Evolutionary conservation across 2,329 filamentous ascomycete genomes (phyloP).

Genomic region (Huntiella decipiens): DNA sequence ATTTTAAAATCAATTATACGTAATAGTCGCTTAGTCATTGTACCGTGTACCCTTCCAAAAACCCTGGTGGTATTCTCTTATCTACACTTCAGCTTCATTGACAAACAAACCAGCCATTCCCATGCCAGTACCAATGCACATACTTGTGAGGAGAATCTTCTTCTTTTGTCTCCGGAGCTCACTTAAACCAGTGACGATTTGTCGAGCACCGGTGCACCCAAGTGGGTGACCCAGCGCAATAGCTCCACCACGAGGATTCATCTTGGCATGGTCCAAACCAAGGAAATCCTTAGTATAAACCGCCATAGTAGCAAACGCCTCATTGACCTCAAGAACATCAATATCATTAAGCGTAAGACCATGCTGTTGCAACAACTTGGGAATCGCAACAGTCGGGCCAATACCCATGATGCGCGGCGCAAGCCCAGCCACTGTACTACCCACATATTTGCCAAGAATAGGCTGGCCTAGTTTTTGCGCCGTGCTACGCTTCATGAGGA

Average conservation of each 20-base stretch:
- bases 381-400: conserved; percentile 52
- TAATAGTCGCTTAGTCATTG: neutral
- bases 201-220: conserved; percentile 57
- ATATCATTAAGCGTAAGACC: conserved; percentile 63
- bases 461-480: conserved; percentile 75
- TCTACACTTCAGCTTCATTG: conserved; percentile 26
- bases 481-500: conserved; percentile 87
- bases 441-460: conserved; percentile 86
- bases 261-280: conserved; percentile 51
- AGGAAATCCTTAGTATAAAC: conserved; percentile 73
- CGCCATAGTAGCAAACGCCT: conserved; percentile 95
- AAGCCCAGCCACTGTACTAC: conserved; percentile 75
- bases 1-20: neutral
- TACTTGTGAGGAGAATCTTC: conserved; percentile 80
- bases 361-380: conserved; percentile 70
- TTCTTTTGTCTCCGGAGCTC: conserved; percentile 71
- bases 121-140: conserved; percentile 60
- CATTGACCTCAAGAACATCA: conserved; percentile 86
- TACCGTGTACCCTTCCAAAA: neutral
- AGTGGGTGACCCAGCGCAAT: conserved; percentile 71
- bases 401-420: conserved; percentile 95
- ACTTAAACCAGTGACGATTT: conserved; percentile 77
- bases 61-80: neutral
- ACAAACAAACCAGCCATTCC: conserved; percentile 50
- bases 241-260: conserved; percentile 66